These are phyloP conservation scores for Zostera marina DNA, from an alignment of 116 monocot genomes.

Conservation along the genomic window DNA sequence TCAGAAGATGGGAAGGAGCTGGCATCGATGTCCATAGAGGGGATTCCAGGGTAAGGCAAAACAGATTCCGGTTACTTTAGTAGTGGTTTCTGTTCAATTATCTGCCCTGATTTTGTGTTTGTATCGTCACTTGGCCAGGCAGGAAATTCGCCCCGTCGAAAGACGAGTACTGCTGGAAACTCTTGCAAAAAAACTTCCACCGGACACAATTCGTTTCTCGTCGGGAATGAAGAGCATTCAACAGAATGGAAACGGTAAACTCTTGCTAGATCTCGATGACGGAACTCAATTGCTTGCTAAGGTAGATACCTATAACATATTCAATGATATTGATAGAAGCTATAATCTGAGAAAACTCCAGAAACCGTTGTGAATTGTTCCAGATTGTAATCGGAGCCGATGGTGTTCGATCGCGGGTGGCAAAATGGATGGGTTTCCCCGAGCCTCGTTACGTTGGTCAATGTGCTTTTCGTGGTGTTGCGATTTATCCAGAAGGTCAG, in stretches of 20 bases:
- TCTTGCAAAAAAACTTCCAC: slow-evolving; percentile 44
- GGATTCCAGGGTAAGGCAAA: slow-evolving; percentile 63
- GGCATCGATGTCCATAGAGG: slow-evolving; percentile 50
- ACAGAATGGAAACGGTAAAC: slow-evolving; percentile 20
- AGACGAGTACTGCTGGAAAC: slow-evolving; percentile 64
- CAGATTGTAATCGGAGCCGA: slow-evolving; percentile 88
- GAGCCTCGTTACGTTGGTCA: slow-evolving; percentile 74
- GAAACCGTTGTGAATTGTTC: neutral
- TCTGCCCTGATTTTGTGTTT: neutral
- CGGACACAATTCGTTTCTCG: slow-evolving; percentile 39
- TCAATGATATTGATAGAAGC: too few relatives aligned
- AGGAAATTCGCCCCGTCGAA: slow-evolving; percentile 97
- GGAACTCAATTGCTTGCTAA: slow-evolving; percentile 40
- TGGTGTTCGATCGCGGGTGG: slow-evolving; percentile 63
- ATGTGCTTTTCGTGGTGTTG: slow-evolving; percentile 88
- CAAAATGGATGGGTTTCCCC: slow-evolving; percentile 94
- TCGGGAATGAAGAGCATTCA: slow-evolving; percentile 34
- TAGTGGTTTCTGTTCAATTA: too few relatives aligned
- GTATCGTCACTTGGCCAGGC: slow-evolving; percentile 32
- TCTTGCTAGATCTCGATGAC: slow-evolving; percentile 57
- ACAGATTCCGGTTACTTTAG: neutral
- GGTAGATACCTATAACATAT: too few relatives aligned
- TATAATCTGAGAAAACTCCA: neutral
- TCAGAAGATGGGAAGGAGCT: slow-evolving; percentile 52
- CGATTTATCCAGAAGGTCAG: slow-evolving; percentile 58